A percentile compares a stretch with the other conserved stretches of the same genome.
Evolutionary conservation across 192 early-diverging fungal genomes (phyloP).

Genomic region (Umbelopsis sp.): DNA sequence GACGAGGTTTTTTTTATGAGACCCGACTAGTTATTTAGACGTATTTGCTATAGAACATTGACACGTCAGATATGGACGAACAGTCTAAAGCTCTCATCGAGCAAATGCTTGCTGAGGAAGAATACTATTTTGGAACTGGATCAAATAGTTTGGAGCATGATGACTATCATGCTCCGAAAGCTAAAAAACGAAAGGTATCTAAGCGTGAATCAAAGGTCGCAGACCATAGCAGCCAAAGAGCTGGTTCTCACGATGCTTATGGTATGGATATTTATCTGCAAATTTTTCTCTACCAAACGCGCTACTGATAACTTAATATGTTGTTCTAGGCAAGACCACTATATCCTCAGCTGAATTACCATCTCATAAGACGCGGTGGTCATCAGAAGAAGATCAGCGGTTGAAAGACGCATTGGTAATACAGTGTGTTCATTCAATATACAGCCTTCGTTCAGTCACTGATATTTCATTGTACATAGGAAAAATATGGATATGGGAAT

Average conservation of each 20-base stretch:
- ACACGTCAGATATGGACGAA: constrained; percentile 52
- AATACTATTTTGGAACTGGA: constrained; percentile 54
- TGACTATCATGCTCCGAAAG: background rate
- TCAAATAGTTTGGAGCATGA: constrained; percentile 19
- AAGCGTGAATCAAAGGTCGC: constrained; percentile 23
- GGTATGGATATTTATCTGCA: background rate
- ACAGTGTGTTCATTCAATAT: background rate
- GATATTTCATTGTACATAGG: constrained; percentile 26
- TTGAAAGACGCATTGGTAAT: constrained; percentile 57
- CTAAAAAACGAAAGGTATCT: constrained; percentile 10
- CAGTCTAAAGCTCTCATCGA: constrained; percentile 58
- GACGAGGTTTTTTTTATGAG: background rate
- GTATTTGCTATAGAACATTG: background rate
- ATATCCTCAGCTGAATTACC: constrained; percentile 50
- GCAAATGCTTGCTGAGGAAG: constrained; percentile 66
- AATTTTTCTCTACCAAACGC: background rate
- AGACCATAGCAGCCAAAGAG: background rate
- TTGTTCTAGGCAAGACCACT: constrained; percentile 27
- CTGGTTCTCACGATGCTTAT: background rate
- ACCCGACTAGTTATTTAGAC: background rate
- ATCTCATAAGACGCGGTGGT: constrained; percentile 63
- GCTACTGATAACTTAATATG: background rate
- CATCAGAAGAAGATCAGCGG: constrained; percentile 54
- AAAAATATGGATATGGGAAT: constrained; percentile 54
- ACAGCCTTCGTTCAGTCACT: background rate